A percentile compares a stretch with the other conserved stretches of the same genome.
Conservation (phyloP, 306 rosid species). For the Vachellia pachyceras region DNA sequence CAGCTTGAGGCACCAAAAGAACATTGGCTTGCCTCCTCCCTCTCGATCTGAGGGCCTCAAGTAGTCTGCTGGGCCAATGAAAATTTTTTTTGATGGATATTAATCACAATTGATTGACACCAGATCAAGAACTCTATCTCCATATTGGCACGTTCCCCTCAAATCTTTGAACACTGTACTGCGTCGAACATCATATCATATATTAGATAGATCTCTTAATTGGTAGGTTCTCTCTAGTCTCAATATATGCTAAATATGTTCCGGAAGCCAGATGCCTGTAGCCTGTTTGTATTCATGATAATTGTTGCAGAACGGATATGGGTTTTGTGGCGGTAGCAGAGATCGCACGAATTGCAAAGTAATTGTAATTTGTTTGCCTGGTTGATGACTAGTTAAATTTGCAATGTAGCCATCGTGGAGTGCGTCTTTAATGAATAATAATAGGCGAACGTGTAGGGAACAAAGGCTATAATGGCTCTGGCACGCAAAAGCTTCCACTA, state of each 20-base stretch:
- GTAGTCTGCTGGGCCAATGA: too few relatives aligned
- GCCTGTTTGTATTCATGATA: background rate
- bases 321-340: background rate
- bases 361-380: background rate
- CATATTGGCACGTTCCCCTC: background rate
- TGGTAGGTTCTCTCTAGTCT: background rate
- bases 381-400: background rate
- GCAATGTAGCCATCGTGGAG: constrained; percentile 5
- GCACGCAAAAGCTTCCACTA: constrained; percentile 23
- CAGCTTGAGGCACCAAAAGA: constrained; percentile 8
- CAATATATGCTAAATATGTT: constrained; percentile 13
- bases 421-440: constrained; percentile 6
- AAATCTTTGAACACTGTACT: background rate
- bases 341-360: background rate
- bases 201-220: constrained; percentile 12
- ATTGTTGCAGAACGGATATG: constrained; percentile 4
- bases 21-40: background rate
- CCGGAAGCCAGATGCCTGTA: constrained; percentile 14
- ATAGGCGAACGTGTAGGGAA: constrained; percentile 1
- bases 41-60: background rate
- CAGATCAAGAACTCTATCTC: constrained; percentile 4
- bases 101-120: background rate
- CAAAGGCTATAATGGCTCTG: background rate
- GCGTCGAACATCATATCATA: background rate
- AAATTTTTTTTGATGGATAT: background rate